Evolutionary conservation across 2,329 filamentous ascomycete species (phyloP).

Genomic region (Claviceps cyperi): DNA sequence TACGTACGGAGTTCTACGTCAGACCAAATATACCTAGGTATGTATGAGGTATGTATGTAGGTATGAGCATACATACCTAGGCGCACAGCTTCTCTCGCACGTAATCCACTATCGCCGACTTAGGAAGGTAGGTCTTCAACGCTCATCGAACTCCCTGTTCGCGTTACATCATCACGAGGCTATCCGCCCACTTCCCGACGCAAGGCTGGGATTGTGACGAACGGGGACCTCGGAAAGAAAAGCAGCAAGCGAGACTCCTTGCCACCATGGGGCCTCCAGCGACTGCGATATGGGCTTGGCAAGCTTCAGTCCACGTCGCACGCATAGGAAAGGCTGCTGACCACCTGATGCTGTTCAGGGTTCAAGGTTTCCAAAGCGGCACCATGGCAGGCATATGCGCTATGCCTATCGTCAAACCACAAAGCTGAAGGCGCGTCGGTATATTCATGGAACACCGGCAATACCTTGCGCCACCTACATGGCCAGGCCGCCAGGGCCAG

Average conservation of each 20-base stretch:
- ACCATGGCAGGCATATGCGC: background rate
- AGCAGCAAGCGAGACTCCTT: background rate
- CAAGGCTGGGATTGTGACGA: background rate
- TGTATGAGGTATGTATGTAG: too few relatives aligned
- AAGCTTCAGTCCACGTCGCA: background rate
- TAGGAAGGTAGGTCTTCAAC: background rate
- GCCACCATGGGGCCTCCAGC: background rate
- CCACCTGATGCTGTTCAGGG: background rate
- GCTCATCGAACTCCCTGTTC: background rate
- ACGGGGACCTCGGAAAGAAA: background rate
- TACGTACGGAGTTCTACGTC: too few relatives aligned
- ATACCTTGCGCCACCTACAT: background rate
- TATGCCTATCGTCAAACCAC: background rate
- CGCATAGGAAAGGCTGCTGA: background rate
- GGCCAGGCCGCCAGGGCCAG: background rate
- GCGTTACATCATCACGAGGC: background rate
- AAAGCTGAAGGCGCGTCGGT: background rate
- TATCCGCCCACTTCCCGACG: background rate
- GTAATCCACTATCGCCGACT: background rate
- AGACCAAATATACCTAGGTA: too few relatives aligned
- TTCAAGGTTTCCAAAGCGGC: background rate
- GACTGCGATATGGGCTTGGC: background rate
- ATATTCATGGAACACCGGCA: too few relatives aligned
- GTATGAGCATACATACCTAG: too few relatives aligned
- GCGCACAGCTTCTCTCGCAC: too few relatives aligned